phyloP scores from a whole-genome alignment of 78 protist species.

The Thecamonas trahens region DNA sequence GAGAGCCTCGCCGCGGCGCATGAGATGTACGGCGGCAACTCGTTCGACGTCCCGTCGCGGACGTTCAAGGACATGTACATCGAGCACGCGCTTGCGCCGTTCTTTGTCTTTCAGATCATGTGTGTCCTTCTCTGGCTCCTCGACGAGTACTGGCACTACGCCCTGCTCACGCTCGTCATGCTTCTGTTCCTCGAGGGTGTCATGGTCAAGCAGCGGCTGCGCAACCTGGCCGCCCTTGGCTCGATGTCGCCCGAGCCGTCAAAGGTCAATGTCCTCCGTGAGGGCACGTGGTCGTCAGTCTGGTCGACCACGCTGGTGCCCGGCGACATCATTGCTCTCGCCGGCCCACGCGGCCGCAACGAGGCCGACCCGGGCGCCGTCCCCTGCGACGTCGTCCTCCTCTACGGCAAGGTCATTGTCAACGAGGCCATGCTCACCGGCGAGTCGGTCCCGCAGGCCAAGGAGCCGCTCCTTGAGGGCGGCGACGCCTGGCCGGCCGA shows the following conservation, averaged over 20 bases:
- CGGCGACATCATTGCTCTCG: slow-evolving; percentile 63
- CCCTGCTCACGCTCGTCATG: slow-evolving; percentile 92
- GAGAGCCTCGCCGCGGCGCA: too few relatives aligned
- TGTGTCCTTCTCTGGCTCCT: slow-evolving; percentile 92
- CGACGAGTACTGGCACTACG: slow-evolving; percentile 87
- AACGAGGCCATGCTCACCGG: slow-evolving; percentile 98
- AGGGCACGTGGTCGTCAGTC: slow-evolving; percentile 16
- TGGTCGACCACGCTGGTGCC: slow-evolving; percentile 40
- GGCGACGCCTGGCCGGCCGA: background rate
- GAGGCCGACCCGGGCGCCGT: slow-evolving; percentile 11
- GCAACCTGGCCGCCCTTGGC: slow-evolving; percentile 24
- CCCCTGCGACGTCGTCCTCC: slow-evolving; percentile 82
- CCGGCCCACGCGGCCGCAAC: background rate
- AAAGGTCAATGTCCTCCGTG: slow-evolving; percentile 8
- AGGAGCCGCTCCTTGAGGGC: slow-evolving; percentile 15
- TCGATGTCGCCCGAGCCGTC: slow-evolving; percentile 13
- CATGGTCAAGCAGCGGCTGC: slow-evolving; percentile 63
- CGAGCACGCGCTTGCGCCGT: slow-evolving; percentile 95
- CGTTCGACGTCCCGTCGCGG: slow-evolving; percentile 87
- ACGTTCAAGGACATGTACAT: slow-evolving; percentile 67
- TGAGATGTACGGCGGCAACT: too few relatives aligned
- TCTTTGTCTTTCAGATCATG: slow-evolving; percentile 95
- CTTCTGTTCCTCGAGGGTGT: slow-evolving; percentile 87
- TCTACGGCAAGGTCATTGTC: slow-evolving; percentile 87
- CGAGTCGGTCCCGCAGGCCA: slow-evolving; percentile 81